Evolutionary conservation across 2,329 filamentous ascomycete species (phyloP), one percentile per base, ranked within the genome.

Genomic region (Xylaria sp.): DNA sequence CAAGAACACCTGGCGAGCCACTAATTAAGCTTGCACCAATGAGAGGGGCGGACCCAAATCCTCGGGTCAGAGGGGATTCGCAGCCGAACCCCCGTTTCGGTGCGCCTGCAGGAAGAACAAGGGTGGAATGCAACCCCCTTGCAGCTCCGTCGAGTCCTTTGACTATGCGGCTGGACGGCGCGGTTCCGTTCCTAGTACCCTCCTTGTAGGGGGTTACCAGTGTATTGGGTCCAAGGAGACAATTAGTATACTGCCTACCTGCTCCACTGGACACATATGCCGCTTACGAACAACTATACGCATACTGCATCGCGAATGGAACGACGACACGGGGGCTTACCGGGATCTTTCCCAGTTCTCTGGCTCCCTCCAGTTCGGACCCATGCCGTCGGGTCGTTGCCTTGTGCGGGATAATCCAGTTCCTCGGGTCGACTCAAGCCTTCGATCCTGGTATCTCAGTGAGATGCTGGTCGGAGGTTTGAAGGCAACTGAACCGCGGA

Each of bases 401-500:
- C 56, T 58, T 37, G 25, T 50, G 56, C 46, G 41, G 51, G 25
- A 46, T 46, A 44, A 56, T 37, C 65, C 65, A 60, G 8, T 39
- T 34, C n/a, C 51, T 18, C 23, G 51, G 62, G 37, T 65, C 48
- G 41, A 34, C 46, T 46, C 57, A n/a, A 44, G 61, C 13, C 52
- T 54, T 15, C 13, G 61, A 61, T 20, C 41, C 46, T 54, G 46
- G 23, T 28, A 39, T 41, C 7, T 52, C 10, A n/a, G 12, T 12
- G 48, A 41, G 12, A 60, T 56, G 54, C 15, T 18, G 51, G 31
- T 23, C 12, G 50, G 52, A 28, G 4, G 13, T 18, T 39, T 23
- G 31, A 59, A 58, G 69, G 64, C 62, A 65, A 41, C 65, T 68
- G 34, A 65, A 37, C 58, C 68, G 68, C 68, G 67, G 50, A 63